Percentiles rank a stretch among this genome's conserved stretches.
These are phyloP conservation scores for Erigeron canadensis DNA, from an alignment of 129 eudicot species.

Conservation along the genomic window DNA sequence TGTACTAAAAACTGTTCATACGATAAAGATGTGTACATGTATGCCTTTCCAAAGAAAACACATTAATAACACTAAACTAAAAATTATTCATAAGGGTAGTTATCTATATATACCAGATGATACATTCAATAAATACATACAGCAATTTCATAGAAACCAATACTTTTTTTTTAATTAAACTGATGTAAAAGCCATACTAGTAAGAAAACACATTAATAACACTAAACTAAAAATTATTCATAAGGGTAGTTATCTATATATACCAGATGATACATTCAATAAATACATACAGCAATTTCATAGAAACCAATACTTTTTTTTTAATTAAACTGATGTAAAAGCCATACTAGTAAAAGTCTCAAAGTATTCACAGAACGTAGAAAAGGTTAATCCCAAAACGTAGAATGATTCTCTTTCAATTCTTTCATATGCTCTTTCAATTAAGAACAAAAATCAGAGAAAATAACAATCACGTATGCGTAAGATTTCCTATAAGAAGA, in stretches of 20 bases:
- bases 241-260: not conserved
- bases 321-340: not conserved
- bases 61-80: constrained; percentile 50
- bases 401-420: constrained; percentile 57
- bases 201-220: constrained; percentile 93
- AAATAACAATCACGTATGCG: not conserved
- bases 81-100: constrained; percentile 56
- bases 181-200: not conserved
- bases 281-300: not conserved
- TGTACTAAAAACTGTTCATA: not conserved
- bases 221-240: constrained; percentile 9
- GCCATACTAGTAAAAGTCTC: too few relatives aligned
- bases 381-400: too few relatives aligned
- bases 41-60: not conserved
- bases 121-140: not conserved
- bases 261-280: not conserved
- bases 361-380: not conserved
- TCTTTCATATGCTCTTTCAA: constrained; percentile 64
- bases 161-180: too few relatives aligned
- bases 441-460: constrained; percentile 19
- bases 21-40: not conserved
- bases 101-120: not conserved
- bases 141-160: not conserved
- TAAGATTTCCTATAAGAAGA: not conserved
- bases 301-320: not conserved